A percentile compares a stretch with the other conserved stretches of the same genome.
These are phyloP conservation scores for Barnettozyma siamensis DNA, from an alignment of 805 yeast genomes.

Conservation along the genomic window DNA sequence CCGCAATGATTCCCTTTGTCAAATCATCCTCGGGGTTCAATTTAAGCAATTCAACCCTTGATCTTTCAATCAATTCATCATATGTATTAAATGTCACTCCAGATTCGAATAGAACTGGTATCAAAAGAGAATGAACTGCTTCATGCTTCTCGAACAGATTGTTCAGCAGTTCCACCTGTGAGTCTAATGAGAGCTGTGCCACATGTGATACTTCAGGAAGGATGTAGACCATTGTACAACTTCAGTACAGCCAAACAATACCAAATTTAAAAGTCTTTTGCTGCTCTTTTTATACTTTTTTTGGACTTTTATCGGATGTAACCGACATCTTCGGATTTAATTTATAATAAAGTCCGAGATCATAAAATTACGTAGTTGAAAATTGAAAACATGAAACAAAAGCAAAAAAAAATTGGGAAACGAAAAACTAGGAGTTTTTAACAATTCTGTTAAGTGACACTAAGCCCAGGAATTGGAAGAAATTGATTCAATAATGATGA, in stretches of 20 bases:
- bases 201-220: conserved; percentile 30
- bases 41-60: conserved; percentile 10
- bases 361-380: not conserved
- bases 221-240: conserved; percentile 18
- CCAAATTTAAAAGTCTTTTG: too few species aligned
- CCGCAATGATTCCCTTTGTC: conserved; percentile 57
- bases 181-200: conserved; percentile 16
- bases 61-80: conserved; percentile 14
- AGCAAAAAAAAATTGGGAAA: not conserved
- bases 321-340: too few species aligned
- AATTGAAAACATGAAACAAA: not conserved
- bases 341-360: too few species aligned
- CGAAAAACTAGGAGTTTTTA: too few species aligned
- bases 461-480: too few species aligned
- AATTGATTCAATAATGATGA: conserved; percentile 2
- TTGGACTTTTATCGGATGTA: not conserved
- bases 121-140: conserved; percentile 17
- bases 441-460: too few species aligned
- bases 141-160: conserved; percentile 23
- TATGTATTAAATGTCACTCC: conserved; percentile 7
- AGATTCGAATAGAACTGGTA: conserved; percentile 11
- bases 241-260: too few species aligned
- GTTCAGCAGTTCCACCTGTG: conserved; percentile 38
- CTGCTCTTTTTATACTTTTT: too few species aligned
- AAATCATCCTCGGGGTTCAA: conserved; percentile 13